A percentile compares a stretch with the other conserved stretches of the same genome.
Conservation (phyloP, 306 rosid genomes). For the Trifolium dubium region DNA sequence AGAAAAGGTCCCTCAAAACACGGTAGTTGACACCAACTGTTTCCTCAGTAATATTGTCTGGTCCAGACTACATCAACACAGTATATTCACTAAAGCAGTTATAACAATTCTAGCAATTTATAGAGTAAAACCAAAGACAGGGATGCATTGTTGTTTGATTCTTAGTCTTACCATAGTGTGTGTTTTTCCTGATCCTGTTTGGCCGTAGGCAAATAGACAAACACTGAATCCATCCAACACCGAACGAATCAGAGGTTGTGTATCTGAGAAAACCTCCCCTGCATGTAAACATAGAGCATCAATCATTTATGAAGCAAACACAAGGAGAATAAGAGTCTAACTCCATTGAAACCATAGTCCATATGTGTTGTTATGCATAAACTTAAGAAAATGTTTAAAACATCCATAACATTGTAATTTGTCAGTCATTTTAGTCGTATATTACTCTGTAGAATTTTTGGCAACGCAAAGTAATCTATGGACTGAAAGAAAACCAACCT, state of each 20-base stretch:
- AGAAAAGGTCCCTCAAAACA: conserved; percentile 79
- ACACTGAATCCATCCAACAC: conserved; percentile 96
- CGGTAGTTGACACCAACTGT: conserved; percentile 87
- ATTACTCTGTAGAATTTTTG: not conserved
- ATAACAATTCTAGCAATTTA: conserved; percentile 20
- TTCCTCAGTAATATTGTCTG: conserved; percentile 73
- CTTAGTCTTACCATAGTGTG: conserved; percentile 84
- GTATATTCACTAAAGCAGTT: conserved; percentile 33
- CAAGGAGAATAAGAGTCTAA: not conserved
- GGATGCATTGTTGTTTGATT: conserved; percentile 8
- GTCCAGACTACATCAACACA: conserved; percentile 70
- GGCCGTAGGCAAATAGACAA: conserved; percentile 97
- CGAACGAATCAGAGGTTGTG: conserved; percentile 85
- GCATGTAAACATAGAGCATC: conserved; percentile 31
- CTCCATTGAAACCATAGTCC: not conserved
- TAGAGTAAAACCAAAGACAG: not conserved
- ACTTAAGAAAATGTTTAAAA: not conserved
- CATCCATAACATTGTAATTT: not conserved
- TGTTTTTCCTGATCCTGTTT: conserved; percentile 98
- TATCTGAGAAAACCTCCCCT: conserved; percentile 92
- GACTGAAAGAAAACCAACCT: conserved; percentile 55
- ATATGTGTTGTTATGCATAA: not conserved
- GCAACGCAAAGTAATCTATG: not conserved
- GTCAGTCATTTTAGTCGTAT: not conserved
- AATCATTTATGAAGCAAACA: conserved; percentile 23